Evolutionary conservation across 2,329 filamentous ascomycete genomes (phyloP).

Genomic region (Leptographium flavum): DNA sequence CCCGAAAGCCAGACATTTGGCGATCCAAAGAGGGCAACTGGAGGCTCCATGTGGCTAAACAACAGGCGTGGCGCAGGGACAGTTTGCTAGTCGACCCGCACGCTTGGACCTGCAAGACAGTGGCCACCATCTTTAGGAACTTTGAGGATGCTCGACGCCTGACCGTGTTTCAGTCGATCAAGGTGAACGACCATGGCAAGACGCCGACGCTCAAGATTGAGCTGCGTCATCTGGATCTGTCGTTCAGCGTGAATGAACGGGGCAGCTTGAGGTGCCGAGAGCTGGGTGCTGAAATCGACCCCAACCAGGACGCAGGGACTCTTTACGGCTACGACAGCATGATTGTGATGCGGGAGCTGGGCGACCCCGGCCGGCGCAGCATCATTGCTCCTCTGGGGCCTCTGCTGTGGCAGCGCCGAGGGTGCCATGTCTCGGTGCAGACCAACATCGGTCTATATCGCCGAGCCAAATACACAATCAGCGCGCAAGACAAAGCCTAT

Average conservation of each 20-base stretch:
- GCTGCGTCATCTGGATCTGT: conserved; percentile 35
- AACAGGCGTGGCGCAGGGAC: conserved; percentile 6
- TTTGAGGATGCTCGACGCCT: conserved; percentile 33
- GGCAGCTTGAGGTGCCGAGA: conserved; percentile 31
- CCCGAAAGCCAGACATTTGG: conserved; percentile 18
- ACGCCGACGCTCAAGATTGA: conserved; percentile 37
- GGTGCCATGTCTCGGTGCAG: conserved; percentile 28
- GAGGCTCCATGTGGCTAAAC: conserved; percentile 18
- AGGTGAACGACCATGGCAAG: accelerated
- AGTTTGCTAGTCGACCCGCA: conserved; percentile 32
- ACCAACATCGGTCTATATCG: conserved; percentile 1
- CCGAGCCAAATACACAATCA: neutral
- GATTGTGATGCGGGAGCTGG: conserved; percentile 35
- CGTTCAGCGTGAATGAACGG: conserved; percentile 32
- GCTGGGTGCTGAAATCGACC: conserved; percentile 36
- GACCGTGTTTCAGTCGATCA: conserved; percentile 29
- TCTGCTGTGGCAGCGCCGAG: conserved; percentile 15
- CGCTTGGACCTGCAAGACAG: conserved; percentile 21
- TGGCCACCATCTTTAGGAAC: conserved; percentile 29
- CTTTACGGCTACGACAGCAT: conserved; percentile 45
- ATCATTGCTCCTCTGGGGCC: conserved; percentile 38
- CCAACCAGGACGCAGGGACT: conserved; percentile 43
- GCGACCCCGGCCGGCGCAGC: conserved; percentile 25
- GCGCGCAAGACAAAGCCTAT: conserved; percentile 20
- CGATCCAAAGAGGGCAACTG: conserved; percentile 15